Base-by-base conservation (phyloP, 208 protist species). In the Lotmaria passim region DNA sequence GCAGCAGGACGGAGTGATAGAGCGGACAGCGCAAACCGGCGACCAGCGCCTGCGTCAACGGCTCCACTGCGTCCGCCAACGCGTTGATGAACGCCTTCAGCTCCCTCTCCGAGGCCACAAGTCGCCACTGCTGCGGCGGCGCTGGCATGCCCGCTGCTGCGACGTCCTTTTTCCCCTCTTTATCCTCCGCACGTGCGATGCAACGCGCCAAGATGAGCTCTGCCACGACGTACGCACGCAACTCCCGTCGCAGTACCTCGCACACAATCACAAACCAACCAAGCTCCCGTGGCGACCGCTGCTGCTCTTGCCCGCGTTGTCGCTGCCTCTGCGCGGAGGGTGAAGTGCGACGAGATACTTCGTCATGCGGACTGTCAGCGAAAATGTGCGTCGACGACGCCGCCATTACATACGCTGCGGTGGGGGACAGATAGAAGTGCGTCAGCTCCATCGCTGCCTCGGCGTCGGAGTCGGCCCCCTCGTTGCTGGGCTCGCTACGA, bases 211-310 rank as follows among this genome's bases (percentile, higher is more conserved):
- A 14, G 7, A 55, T 24, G 21, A 82, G 36, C 47, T 66, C 53
- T 24, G n/a, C 19, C 41, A 73, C 21, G 24, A 69, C 59, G 60
- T 68, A 73, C 17, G 48, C 21, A 44, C 53, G 47, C 48, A 90
- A 56, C 57, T 86, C 73, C 28, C 82, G 78, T 21, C 85, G 70
- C 21, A 87, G 59, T 17, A 87, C 65, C 50, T 90, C 85, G 30
- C 70, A 76, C 46, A 31, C 58, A 44, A 90, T 46, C 24, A 81
- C 61, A 59, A 86, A 73, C n/a, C 72, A 58, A 0, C 69, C 74
- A 1, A 69, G 28, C 1, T 84, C 21, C 43, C 17, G 21, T 39
- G 23, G 41, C 23, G 59, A 44, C 62, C 38, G 57, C 58, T 15
- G 38, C 70, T 15, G 67, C 57, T 31, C 64, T 48, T 62, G 39